Conservation (phyloP, 2,329 filamentous ascomycete species). For the Mollisiaceae sp. region DNA sequence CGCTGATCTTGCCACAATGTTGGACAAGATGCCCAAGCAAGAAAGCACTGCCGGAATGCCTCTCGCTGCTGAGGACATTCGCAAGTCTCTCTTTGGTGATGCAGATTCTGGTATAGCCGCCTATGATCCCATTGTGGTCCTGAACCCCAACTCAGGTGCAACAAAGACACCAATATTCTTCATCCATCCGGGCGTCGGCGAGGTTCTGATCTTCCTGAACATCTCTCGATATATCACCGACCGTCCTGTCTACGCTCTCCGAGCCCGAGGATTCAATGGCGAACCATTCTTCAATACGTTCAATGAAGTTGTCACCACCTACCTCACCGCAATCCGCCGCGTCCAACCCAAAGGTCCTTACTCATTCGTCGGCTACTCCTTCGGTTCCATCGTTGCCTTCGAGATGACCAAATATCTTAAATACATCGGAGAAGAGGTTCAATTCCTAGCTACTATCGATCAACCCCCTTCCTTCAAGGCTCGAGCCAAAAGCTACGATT, state of each 20-base stretch:
- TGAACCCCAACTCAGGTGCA: conserved; percentile 39
- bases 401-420: conserved; percentile 55
- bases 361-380: conserved; percentile 57
- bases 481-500: conserved; percentile 38
- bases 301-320: conserved; percentile 47
- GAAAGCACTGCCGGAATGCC: neutral
- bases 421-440: conserved; percentile 44
- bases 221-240: conserved; percentile 48
- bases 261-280: conserved; percentile 46
- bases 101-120: neutral
- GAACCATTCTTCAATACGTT: conserved; percentile 47
- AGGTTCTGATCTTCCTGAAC: conserved; percentile 49
- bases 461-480: conserved; percentile 54
- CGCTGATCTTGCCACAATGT: conserved; percentile 37
- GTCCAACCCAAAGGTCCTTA: conserved; percentile 56
- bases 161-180: conserved; percentile 48
- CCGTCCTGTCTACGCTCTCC: conserved; percentile 53
- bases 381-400: conserved; percentile 56
- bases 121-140: conserved; percentile 45
- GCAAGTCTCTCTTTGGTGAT: neutral
- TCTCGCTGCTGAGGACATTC: neutral
- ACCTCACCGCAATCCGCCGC: conserved; percentile 47
- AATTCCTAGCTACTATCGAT: conserved; percentile 53
- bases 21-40: conserved; percentile 30
- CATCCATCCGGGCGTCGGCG: conserved; percentile 50